Percentiles rank a stretch among this genome's conserved stretches.
These are phyloP conservation scores for Diaporthe eres DNA, from an alignment of 2,329 filamentous ascomycete genomes.

Conservation along the genomic window DNA sequence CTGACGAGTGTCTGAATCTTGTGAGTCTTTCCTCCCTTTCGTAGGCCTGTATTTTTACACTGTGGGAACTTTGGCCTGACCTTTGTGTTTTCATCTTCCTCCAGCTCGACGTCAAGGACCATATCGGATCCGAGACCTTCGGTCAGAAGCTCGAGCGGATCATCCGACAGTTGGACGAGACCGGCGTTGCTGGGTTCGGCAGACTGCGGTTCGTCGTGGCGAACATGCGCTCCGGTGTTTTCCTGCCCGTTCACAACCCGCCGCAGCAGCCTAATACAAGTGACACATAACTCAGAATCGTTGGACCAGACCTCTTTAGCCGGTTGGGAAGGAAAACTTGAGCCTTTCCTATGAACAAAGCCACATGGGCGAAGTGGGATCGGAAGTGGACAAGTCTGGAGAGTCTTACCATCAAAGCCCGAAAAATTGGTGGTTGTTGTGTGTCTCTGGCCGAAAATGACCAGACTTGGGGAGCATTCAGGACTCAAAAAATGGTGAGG, in stretches of 20 bases:
- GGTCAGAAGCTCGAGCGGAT: slow-evolving; percentile 14
- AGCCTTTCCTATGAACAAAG: background rate
- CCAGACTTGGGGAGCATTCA: background rate
- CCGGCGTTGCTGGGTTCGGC: background rate
- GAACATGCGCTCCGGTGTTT: background rate
- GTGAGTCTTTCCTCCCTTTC: background rate
- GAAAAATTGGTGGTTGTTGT: background rate
- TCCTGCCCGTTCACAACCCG: too few species aligned
- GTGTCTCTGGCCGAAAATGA: background rate
- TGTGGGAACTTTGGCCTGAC: background rate
- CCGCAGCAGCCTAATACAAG: background rate
- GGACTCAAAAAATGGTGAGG: background rate
- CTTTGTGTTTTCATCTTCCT: background rate
- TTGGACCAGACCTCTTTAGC: background rate
- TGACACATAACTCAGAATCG: background rate
- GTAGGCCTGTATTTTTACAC: background rate
- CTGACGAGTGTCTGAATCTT: background rate
- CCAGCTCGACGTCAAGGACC: background rate
- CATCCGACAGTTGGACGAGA: background rate
- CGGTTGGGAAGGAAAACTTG: too few species aligned
- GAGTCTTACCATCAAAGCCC: background rate
- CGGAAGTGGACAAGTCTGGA: background rate
- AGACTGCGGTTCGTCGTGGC: background rate
- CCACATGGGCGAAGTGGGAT: background rate
- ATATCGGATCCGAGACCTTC: background rate